phyloP scores from a whole-genome alignment of 2,329 filamentous ascomycete genomes.

The Epichloe aotearoae region DNA sequence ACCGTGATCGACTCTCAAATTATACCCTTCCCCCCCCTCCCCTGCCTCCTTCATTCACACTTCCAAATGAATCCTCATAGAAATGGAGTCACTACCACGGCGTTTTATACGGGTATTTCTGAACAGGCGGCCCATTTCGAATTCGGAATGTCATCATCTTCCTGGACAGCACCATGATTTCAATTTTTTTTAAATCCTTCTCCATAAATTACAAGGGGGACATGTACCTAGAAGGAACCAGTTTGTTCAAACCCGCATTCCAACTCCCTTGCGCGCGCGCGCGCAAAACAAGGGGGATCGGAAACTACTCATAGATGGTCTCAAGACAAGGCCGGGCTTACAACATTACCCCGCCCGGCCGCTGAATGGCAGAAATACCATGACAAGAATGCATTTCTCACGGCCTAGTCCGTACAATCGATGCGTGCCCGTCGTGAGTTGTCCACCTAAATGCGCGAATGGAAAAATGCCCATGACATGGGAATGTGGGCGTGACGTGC shows the following conservation, averaged over 20 bases:
- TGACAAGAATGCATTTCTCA: not conserved
- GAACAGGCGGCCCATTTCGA: too few species aligned
- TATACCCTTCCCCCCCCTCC: too few species aligned
- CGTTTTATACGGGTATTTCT: too few species aligned
- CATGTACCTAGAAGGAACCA: too few species aligned
- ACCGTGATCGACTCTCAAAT: too few species aligned
- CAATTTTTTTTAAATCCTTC: not conserved
- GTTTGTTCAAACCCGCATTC: too few species aligned
- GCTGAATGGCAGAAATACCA: slow-evolving; percentile 9
- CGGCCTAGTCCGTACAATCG: too few species aligned
- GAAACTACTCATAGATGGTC: not conserved
- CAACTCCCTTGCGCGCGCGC: not conserved
- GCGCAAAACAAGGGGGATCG: not conserved
- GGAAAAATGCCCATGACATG: not conserved
- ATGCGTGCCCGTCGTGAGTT: too few species aligned
- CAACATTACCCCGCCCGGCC: not conserved
- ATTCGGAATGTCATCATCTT: too few species aligned
- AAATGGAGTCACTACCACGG: not conserved
- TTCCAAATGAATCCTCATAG: not conserved
- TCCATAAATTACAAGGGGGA: too few species aligned
- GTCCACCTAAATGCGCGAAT: too few species aligned
- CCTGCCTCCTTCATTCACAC: too few species aligned
- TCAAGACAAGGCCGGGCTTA: not conserved
- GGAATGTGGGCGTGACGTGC: not conserved
- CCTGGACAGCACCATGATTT: not conserved